Base-by-base conservation (phyloP, 163 green algal species). In the Chloromonas sp. region DNA sequence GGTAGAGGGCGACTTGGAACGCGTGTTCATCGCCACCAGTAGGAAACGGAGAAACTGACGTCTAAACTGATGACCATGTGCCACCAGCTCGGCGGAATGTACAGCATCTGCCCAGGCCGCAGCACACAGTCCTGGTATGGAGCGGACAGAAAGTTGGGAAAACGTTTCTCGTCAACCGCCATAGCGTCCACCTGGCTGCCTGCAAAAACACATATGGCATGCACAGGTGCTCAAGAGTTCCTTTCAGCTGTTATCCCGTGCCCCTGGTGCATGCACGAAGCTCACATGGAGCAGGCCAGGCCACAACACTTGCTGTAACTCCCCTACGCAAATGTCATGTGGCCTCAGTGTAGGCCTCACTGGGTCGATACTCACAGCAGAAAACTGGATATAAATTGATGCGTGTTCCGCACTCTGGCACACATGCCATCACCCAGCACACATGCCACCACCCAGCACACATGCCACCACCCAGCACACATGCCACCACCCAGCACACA, bases 91-190 rank as follows among this genome's bases (percentile, higher is more conserved):
- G 66, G 66, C 66, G 66, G 66, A 5, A 74, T 5, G 66, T 74
- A 74, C 5, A 74, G 66, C 92, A 96, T 95, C n/a, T 98, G 84
- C 0, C 96, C 96, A 0, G 93, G 86, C 79, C 87, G 61, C 78
- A 99, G 85, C 58, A 97, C 61, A 71, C 90, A 94, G 79, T 99
- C 96, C 36, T 77, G 11, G 81, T 89, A 96, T 0, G 90, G 84
- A 15, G 90, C 82, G 1, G 59, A 58, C 0, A 11, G 58, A 70
- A 89, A 91, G 1, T 83, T 71, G 11, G 90, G 88, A 80, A 93
- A 91, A n/a, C 5, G 3, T 1, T 60, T 61, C 8, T 79, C n/a
- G 70, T 93, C 92, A 0, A 81, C 66, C 0, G 59, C 60, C 60
- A 90, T 89, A 60, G 92, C 14, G 80, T 95, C 87, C 5, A 95